Percentiles rank a stretch among this genome's conserved stretches.
Evolutionary conservation across 2,329 filamentous ascomycete genomes (phyloP).

Genomic region (Dendrostoma leiphaemia): DNA sequence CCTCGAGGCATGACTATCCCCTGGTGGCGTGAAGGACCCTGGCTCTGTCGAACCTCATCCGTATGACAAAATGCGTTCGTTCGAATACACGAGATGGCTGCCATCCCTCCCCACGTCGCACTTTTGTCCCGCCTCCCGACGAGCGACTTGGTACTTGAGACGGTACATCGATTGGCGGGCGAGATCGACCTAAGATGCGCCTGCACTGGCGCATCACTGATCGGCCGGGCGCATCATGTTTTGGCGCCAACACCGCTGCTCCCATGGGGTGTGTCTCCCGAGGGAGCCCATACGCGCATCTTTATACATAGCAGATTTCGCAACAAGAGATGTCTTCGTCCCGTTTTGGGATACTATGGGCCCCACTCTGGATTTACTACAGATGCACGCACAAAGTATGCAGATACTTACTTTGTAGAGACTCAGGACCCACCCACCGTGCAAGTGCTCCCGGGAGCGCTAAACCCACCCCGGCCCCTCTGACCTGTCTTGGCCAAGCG

Average conservation of each 20-base stretch:
- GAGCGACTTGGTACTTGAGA: constrained; percentile 11
- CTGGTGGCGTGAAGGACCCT: constrained; percentile 1
- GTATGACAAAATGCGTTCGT: neutral
- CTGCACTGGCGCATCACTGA: constrained; percentile 6
- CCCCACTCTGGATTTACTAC: no score
- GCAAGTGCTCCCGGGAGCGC: neutral
- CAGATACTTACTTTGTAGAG: no score
- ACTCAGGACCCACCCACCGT: no score
- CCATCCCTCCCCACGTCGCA: neutral
- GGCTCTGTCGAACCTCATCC: neutral
- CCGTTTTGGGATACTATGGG: no score
- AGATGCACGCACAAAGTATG: no score
- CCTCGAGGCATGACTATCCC: neutral
- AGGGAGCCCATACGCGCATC: no score
- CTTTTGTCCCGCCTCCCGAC: neutral
- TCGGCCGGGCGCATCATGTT: constrained; percentile 6
- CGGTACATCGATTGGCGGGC: constrained; percentile 4
- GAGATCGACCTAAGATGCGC: constrained; percentile 14
- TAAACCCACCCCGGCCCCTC: no score
- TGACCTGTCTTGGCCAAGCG: neutral
- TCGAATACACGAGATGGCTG: constrained; percentile 11
- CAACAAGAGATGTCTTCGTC: no score
- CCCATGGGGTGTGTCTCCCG: no score
- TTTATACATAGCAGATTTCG: no score
- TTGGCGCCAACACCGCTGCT: neutral